These are phyloP conservation scores for Biscogniauxia marginata DNA, from an alignment of 2,329 filamentous ascomycete species.

Conservation along the genomic window DNA sequence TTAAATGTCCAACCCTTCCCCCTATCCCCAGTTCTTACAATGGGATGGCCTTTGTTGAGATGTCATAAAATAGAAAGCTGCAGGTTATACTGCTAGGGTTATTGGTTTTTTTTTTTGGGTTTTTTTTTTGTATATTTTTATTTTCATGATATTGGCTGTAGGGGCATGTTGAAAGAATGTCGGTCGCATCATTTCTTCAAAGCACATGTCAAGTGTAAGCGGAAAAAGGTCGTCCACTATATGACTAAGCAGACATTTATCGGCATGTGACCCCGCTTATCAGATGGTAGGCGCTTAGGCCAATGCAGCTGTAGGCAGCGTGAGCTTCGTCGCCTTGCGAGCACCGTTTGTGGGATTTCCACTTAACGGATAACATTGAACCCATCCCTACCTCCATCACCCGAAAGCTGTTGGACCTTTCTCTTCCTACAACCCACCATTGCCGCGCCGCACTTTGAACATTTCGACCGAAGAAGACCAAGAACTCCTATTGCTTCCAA, in stretches of 20 bases:
- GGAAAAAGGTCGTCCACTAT: too few relatives aligned
- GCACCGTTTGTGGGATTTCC: background rate
- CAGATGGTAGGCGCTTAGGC: background rate
- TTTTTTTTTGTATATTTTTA: too few relatives aligned
- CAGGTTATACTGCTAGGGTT: too few relatives aligned
- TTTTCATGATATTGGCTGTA: too few relatives aligned
- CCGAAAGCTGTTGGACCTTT: background rate
- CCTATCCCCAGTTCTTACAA: too few relatives aligned
- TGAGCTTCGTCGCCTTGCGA: slow-evolving; percentile 3
- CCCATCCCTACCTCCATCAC: background rate
- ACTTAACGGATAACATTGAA: background rate
- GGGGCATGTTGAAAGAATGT: too few relatives aligned
- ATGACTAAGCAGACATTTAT: background rate
- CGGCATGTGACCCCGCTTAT: background rate
- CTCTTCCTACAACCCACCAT: background rate
- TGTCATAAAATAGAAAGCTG: too few relatives aligned
- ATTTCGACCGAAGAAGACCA: background rate
- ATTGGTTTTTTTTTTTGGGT: too few relatives aligned
- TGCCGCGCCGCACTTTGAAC: background rate
- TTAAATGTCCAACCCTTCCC: too few relatives aligned
- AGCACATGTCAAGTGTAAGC: too few relatives aligned
- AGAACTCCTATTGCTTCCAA: background rate
- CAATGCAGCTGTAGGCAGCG: slow-evolving; percentile 1
- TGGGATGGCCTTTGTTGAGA: too few relatives aligned
- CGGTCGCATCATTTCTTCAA: too few relatives aligned